These are phyloP conservation scores for Solanum megistacrolobum DNA, from an alignment of 257 asterid genomes.

Conservation along the genomic window DNA sequence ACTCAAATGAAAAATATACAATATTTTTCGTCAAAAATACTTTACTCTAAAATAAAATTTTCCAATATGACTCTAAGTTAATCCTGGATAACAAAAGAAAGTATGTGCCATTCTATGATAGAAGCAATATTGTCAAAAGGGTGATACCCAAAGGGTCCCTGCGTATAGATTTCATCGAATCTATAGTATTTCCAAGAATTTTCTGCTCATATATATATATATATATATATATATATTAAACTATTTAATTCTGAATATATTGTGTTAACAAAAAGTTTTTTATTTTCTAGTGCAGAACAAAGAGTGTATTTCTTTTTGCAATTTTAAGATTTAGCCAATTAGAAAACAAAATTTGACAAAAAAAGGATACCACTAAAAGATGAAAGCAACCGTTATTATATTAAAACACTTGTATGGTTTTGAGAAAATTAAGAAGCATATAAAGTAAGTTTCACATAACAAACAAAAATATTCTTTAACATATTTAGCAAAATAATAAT, in stretches of 20 bases:
- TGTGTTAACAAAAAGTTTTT: background rate
- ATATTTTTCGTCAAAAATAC: no score
- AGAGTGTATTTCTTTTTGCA: background rate
- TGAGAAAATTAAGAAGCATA: no score
- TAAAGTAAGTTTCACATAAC: no score
- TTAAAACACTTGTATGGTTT: no score
- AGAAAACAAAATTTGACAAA: background rate
- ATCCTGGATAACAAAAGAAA: background rate
- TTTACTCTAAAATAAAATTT: no score
- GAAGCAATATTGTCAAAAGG: background rate
- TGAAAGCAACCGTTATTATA: background rate
- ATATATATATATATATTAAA: background rate
- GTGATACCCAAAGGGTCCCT: background rate
- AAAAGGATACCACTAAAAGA: background rate
- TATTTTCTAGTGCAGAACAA: background rate
- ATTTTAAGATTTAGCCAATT: background rate
- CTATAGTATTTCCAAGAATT: background rate
- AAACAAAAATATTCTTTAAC: no score
- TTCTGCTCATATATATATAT: background rate
- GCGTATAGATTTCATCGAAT: background rate
- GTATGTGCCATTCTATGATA: background rate
- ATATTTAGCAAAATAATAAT: no score
- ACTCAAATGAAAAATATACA: no score
- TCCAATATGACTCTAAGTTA: no score
- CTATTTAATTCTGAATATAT: background rate